Conservation (phyloP, 2,329 filamentous ascomycete genomes). For the Arthrobotrys sinensis region DNA sequence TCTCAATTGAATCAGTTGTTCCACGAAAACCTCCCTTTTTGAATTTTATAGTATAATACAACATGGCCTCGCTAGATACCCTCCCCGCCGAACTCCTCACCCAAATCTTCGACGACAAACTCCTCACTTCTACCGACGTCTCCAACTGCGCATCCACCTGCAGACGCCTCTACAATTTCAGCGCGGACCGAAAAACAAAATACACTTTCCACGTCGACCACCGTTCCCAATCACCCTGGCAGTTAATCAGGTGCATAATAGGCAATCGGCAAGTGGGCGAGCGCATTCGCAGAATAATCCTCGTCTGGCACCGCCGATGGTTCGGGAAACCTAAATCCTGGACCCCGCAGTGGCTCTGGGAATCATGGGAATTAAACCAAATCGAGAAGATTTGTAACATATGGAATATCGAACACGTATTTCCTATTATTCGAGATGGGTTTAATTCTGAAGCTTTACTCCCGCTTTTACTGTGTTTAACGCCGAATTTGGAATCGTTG, state of each 20-base stretch:
- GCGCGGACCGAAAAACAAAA: neutral
- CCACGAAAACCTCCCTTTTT: too few relatives aligned
- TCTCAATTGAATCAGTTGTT: too few relatives aligned
- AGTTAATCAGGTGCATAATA: neutral
- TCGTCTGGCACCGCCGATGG: conserved; percentile 1
- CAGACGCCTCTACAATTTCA: neutral
- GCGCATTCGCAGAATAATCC: neutral
- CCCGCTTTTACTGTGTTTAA: conserved; percentile 2
- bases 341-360: conserved; percentile 7
- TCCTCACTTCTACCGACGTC: neutral
- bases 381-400: conserved; percentile 1
- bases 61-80: neutral
- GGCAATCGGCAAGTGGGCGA: neutral
- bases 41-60: too few relatives aligned
- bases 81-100: conserved; percentile 18
- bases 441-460: conserved; percentile 11
- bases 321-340: neutral
- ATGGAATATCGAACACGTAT: neutral
- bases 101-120: neutral
- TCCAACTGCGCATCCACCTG: neutral
- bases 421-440: conserved; percentile 1
- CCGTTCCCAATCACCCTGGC: neutral
- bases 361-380: neutral
- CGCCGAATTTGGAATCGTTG: conserved; percentile 1
- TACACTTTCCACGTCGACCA: conserved; percentile 5